Evolutionary conservation across 129 eudicot genomes (phyloP).

Genomic region (Smallanthus sonchifolius): DNA sequence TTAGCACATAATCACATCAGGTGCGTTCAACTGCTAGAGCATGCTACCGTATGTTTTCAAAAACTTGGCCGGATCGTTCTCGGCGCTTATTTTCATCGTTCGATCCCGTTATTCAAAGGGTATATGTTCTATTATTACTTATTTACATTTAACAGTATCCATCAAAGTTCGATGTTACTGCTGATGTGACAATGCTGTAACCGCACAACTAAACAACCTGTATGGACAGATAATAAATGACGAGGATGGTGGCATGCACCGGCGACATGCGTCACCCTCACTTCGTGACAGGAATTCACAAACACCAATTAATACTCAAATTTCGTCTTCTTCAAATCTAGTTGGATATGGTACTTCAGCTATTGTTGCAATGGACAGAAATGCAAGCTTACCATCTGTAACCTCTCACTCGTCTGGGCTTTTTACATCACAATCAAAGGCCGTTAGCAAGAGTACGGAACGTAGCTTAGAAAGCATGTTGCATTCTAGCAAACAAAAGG

Average conservation of each 20-base stretch:
- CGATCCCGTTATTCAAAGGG: slow-evolving; percentile 97
- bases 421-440: slow-evolving; percentile 62
- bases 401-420: slow-evolving; percentile 73
- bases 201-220: neutral
- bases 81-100: slow-evolving; percentile 76
- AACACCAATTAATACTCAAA: slow-evolving; percentile 42
- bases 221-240: slow-evolving; percentile 69
- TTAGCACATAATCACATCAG: slow-evolving; percentile 38
- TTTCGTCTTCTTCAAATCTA: slow-evolving; percentile 47
- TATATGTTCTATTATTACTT: slow-evolving; percentile 8
- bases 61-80: slow-evolving; percentile 98
- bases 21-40: slow-evolving; percentile 97
- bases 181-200: neutral
- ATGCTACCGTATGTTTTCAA: slow-evolving; percentile 94
- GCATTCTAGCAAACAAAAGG: slow-evolving; percentile 94
- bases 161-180: neutral
- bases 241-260: slow-evolving; percentile 89
- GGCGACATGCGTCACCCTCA: slow-evolving; percentile 94
- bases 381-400: slow-evolving; percentile 55
- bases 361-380: slow-evolving; percentile 96
- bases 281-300: slow-evolving; percentile 81
- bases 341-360: slow-evolving; percentile 99
- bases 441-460: slow-evolving; percentile 51
- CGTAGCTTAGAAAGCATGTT: slow-evolving; percentile 92
- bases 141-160: neutral